Conservation (phyloP, 2,329 filamentous ascomycete species). For the Colletotrichum sp. region DNA sequence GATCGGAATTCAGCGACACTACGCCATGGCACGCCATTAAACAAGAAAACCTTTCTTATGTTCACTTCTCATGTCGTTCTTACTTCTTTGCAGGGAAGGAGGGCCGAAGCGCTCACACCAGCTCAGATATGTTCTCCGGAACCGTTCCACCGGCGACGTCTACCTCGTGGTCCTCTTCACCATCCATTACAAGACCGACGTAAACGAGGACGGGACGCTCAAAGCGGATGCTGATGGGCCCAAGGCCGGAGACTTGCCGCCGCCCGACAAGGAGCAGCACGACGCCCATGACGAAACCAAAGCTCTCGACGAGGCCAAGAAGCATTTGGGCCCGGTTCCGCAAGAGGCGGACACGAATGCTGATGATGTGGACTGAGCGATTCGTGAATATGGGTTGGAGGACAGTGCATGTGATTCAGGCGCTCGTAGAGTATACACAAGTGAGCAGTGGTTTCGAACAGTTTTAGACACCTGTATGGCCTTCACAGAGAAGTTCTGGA, state of each 20-base stretch:
- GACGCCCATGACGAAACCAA: conserved; percentile 35
- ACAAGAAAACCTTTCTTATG: neutral
- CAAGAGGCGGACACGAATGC: conserved; percentile 33
- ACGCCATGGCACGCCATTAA: neutral
- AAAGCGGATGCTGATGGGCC: conserved; percentile 45
- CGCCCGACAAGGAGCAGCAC: conserved; percentile 24
- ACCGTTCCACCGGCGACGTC: conserved; percentile 73
- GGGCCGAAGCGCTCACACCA: conserved; percentile 73
- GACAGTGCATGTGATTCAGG: neutral
- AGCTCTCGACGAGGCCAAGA: conserved; percentile 43
- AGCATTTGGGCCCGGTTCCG: conserved; percentile 34
- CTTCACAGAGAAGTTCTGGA: neutral
- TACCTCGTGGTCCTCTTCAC: conserved; percentile 86
- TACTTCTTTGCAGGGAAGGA: conserved; percentile 26
- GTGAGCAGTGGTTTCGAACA: neutral
- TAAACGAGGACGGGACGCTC: conserved; percentile 63
- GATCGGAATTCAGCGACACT: neutral
- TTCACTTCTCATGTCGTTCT: conserved; percentile 24
- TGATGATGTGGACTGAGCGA: conserved; percentile 49
- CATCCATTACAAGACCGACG: conserved; percentile 72
- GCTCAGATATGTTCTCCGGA: conserved; percentile 91
- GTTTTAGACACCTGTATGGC: neutral
- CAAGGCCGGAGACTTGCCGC: conserved; percentile 23
- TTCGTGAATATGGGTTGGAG: neutral
- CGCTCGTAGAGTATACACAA: neutral